Evolutionary conservation across 2,329 filamentous ascomycete genomes (phyloP), one percentile per base, ranked within the genome.

Genomic region (Thermothelomyces thermophilus): DNA sequence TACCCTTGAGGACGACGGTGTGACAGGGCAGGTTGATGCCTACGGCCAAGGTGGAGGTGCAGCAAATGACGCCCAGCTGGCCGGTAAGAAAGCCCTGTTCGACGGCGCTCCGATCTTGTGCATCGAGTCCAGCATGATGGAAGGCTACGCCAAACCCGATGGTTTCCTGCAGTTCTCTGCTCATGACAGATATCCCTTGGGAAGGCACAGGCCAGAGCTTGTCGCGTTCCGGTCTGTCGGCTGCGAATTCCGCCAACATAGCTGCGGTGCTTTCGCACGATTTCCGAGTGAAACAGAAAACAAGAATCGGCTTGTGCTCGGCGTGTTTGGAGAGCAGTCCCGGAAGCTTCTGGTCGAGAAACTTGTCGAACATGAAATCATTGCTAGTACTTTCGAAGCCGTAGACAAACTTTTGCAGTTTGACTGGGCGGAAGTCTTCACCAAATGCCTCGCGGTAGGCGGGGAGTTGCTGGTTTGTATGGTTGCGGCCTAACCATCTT

Each of bases 11-110:
- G 9, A 94, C 81, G 3, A 90, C 87, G 3, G 90, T 79, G 62
- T 93, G 85, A 53, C 87, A 90, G 9, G 88, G 89, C 9, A 94
- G 67, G 62, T 95, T 95, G 26, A 95, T 79, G 0, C 88, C 88
- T 11, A 93, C 84, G 1, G 88, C 87, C 16, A 95, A 71, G 0
- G 88, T 95, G 0, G 87, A 90, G 0, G 88, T 95, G 63, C 87
- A 93, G 65, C 89, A 94, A 46, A 95, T 90, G 28, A 94, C 80
- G 55, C 73, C 83, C 51, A 94, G 75, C n/a, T 87, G 73, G 0
- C 87, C 85, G 16, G 79, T 70, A 3, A 89, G 68, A 58, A 84
- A 95, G 0, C 75, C 76, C 39, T 74, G 75, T 61, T 93, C 87
- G 16, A 94, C 71, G 1, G 75, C 71, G 34, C 72, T 68, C 41